Evolutionary conservation across 768 basidiomycete genomes (phyloP), one percentile per base, ranked within the genome.

Genomic region (Termitomyces titanicus): DNA sequence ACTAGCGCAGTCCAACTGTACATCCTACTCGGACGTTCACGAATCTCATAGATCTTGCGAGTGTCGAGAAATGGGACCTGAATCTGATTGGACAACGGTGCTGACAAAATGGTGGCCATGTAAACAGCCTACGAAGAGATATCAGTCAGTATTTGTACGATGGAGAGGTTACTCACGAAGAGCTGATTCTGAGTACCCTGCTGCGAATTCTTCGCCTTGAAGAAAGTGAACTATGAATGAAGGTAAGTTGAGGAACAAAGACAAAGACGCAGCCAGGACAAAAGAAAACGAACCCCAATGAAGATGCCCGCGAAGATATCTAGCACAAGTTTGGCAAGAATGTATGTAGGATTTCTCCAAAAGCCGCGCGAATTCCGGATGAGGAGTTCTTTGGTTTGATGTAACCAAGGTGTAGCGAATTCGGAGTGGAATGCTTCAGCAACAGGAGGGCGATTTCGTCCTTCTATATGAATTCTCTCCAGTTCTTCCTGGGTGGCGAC

Each of bases 141-240:
- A 20, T 53, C 18, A 20, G 22, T 47, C 9, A 11, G 18, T 0
- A 11, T 5, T 15, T 24, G 3, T 11, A 15, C n/a, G 13, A 24
- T 18, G 13, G 12, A 46, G 12, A 18, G 53, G 10, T 46, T 47
- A 72, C 81, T 45, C 59, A 85, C 84, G 57, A 88, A 88, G 20
- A 88, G 74, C 60, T 85, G 83, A 64, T 86, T 81, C 61, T 87
- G 85, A 1, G 74, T 79, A 35, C 79, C 86, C 57, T 81, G 82
- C 33, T 80, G 72, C 1, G 77, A 70, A 51, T 80, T 61, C 33
- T 81, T 78, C 1, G 79, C 70, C 56, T 83, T 78, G 71, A 78
- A 87, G 65, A 87, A 88, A 0, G 85, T 82, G 61, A 88, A 87
- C 67, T 63, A 62, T 2, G 10, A 44, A 46, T 3, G 66, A 57